Percentiles rank a stretch among this genome's conserved stretches.
Conservation (phyloP, 768 basidiomycete species). For the Lepiota venenata region DNA sequence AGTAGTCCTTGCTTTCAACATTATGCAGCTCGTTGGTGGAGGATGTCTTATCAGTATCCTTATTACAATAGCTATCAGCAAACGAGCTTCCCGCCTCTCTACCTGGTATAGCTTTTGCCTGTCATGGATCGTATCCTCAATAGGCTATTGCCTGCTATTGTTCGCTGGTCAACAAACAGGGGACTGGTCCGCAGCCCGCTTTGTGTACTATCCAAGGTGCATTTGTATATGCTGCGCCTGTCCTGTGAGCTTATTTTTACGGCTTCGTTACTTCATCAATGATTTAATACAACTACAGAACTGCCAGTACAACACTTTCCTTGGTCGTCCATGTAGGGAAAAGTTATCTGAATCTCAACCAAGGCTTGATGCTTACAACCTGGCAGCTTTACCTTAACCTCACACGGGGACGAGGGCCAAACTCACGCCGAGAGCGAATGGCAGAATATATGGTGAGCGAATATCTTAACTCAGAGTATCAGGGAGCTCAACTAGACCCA, state of each 20-base stretch:
- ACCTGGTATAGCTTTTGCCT: slow-evolving; percentile 29
- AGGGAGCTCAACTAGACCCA: too few relatives aligned
- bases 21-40: slow-evolving; percentile 22
- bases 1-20: slow-evolving; percentile 22
- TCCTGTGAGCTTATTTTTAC: slow-evolving; percentile 18
- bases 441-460: too few relatives aligned
- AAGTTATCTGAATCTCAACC: too few relatives aligned
- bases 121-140: slow-evolving; percentile 25
- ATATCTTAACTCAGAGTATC: too few relatives aligned
- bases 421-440: too few relatives aligned
- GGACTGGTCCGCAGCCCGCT: slow-evolving; percentile 16
- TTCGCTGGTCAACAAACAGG: slow-evolving; percentile 25
- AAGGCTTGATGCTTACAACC: too few relatives aligned
- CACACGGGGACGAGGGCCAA: too few relatives aligned
- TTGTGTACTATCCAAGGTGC: slow-evolving; percentile 26
- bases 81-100: slow-evolving; percentile 22
- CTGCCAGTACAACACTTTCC: slow-evolving; percentile 22
- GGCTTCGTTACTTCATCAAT: neutral
- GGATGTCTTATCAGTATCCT: slow-evolving; percentile 20
- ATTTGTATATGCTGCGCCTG: slow-evolving; percentile 27
- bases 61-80: slow-evolving; percentile 23
- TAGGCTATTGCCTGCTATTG: slow-evolving; percentile 27
- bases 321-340: slow-evolving; percentile 21
- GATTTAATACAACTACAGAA: slow-evolving; percentile 13
- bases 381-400: too few relatives aligned